These are phyloP conservation scores for rapeseed (Brassica napus) DNA, from an alignment of 345 rosid species.

Conservation along the genomic window Da-Ae NC_063451.1:45175001-45175500, in stretches of 20 bases:
- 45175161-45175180: slow-evolving; percentile 42
- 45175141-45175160: slow-evolving; percentile 76
- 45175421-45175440: neutral
- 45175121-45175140: slow-evolving; percentile 58
- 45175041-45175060: neutral
- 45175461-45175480: slow-evolving; percentile 1
- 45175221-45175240: slow-evolving; percentile 33
- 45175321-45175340: slow-evolving; percentile 28
- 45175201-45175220: neutral
- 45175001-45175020: neutral
- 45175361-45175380: slow-evolving; percentile 44
- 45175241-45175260: slow-evolving; percentile 58
- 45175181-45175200: neutral
- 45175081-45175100: slow-evolving; percentile 37
- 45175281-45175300: slow-evolving; percentile 49
- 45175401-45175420: neutral
- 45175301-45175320: slow-evolving; percentile 39
- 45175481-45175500: neutral
- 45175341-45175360: slow-evolving; percentile 37
- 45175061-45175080: slow-evolving; percentile 2
- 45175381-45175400: slow-evolving; percentile 33
- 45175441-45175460: slow-evolving; percentile 9
- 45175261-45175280: slow-evolving; percentile 76
- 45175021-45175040: neutral
- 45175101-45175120: slow-evolving; percentile 70